Evolutionary conservation across 805 yeast genomes (phyloP).

Genomic region (Metschnikowia anglica): DNA sequence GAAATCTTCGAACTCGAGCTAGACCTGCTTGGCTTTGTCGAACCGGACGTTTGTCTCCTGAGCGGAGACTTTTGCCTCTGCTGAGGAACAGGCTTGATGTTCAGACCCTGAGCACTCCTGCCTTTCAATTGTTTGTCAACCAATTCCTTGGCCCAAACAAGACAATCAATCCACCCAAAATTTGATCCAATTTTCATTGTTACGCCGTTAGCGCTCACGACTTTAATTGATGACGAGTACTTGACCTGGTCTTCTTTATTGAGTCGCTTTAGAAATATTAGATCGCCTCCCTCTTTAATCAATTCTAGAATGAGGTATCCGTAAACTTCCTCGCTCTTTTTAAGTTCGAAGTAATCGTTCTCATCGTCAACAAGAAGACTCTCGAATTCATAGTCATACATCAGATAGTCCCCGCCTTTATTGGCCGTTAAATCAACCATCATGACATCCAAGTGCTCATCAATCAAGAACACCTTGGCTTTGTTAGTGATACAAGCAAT

Average conservation of each 20-base stretch:
- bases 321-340: conserved; percentile 40
- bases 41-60: neutral
- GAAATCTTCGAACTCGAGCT: conserved; percentile 2
- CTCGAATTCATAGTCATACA: conserved; percentile 79
- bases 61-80: conserved; percentile 4
- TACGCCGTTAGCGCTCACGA: conserved; percentile 27
- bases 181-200: conserved; percentile 44
- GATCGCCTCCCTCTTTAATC: conserved; percentile 49
- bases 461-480: conserved; percentile 44
- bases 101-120: neutral
- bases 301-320: conserved; percentile 69
- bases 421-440: conserved; percentile 46
- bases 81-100: neutral
- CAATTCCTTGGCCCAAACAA: conserved; percentile 63
- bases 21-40: conserved; percentile 5
- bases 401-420: conserved; percentile 47
- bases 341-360: conserved; percentile 1
- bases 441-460: conserved; percentile 26
- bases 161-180: conserved; percentile 68
- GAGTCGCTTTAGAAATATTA: conserved; percentile 49
- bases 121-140: conserved; percentile 17
- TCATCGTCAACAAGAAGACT: conserved; percentile 17
- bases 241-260: conserved; percentile 39
- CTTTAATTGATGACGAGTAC: conserved; percentile 26
- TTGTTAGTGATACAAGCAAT: conserved; percentile 40